Conservation (phyloP, 1,139 yeast genomes). For the Yamadazyma conglobata region DNA sequence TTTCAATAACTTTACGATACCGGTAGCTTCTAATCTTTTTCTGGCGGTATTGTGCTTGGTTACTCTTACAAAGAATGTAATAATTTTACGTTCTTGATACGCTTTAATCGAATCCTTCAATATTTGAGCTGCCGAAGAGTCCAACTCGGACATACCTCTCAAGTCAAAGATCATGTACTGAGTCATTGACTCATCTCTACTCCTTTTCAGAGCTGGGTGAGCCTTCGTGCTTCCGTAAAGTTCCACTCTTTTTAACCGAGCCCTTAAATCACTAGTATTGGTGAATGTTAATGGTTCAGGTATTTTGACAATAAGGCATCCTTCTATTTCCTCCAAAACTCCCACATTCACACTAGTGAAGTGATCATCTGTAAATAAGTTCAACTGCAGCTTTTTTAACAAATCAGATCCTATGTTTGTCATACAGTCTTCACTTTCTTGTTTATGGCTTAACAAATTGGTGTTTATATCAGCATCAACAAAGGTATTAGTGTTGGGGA, state of each 20-base stretch:
- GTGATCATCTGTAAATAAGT: slow-evolving; percentile 35
- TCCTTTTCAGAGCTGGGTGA: slow-evolving; percentile 76
- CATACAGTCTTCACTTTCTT: slow-evolving; percentile 1
- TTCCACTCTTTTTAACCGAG: slow-evolving; percentile 74
- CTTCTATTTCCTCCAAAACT: slow-evolving; percentile 71
- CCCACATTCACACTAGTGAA: slow-evolving; percentile 36
- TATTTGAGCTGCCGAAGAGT: slow-evolving; percentile 84
- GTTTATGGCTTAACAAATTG: slow-evolving; percentile 8
- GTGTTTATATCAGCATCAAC: slow-evolving; percentile 66
- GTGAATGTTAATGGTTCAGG: slow-evolving; percentile 95
- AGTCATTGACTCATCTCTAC: slow-evolving; percentile 52
- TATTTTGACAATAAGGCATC: slow-evolving; percentile 79
- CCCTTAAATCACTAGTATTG: slow-evolving; percentile 77
- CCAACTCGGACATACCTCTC: slow-evolving; percentile 82
- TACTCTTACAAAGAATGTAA: slow-evolving; percentile 65
- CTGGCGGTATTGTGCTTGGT: slow-evolving; percentile 37
- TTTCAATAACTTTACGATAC: slow-evolving; percentile 26
- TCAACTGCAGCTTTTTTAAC: slow-evolving; percentile 19
- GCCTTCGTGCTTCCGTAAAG: slow-evolving; percentile 77
- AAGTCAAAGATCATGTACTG: slow-evolving; percentile 75
- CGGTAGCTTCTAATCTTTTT: slow-evolving; percentile 28
- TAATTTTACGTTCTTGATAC: slow-evolving; percentile 54
- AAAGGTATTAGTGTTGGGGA: slow-evolving; percentile 73
- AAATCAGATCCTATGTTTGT: slow-evolving; percentile 2
- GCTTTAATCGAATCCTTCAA: slow-evolving; percentile 56